Percentiles rank a stretch among this genome's conserved stretches.
These are phyloP conservation scores for Mycena sp. DNA, from an alignment of 1,284 basidiomycete genomes.

Conservation along the genomic window DNA sequence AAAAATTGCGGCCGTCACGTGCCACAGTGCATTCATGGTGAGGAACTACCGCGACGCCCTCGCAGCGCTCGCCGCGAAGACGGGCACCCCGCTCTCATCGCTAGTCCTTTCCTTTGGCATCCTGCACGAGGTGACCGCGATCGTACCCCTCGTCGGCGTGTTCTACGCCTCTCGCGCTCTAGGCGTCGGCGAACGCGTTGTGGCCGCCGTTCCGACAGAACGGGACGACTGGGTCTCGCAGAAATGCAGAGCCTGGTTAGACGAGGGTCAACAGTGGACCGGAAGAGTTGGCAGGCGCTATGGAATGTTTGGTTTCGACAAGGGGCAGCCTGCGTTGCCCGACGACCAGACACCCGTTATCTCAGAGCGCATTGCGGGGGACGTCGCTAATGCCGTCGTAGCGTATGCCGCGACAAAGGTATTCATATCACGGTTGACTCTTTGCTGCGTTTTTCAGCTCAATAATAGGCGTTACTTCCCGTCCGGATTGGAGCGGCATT, in stretches of 20 bases:
- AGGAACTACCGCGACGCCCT: conserved; percentile 62
- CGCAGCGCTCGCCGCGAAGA: conserved; percentile 64
- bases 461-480: conserved; percentile 76
- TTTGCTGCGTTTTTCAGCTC: conserved; percentile 16
- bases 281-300: conserved; percentile 81
- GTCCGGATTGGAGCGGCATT: conserved; percentile 80
- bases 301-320: conserved; percentile 84
- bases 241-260: conserved; percentile 60
- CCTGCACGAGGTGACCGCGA: conserved; percentile 89
- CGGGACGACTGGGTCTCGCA: conserved; percentile 32
- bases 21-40: neutral
- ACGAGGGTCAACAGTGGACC: conserved; percentile 79
- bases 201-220: conserved; percentile 48
- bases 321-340: conserved; percentile 44
- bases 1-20: neutral
- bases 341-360: conserved; percentile 17
- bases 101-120: conserved; percentile 84
- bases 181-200: conserved; percentile 77
- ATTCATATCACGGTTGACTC: neutral
- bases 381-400: conserved; percentile 81
- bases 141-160: conserved; percentile 79
- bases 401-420: conserved; percentile 91
- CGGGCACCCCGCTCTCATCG: conserved; percentile 79
- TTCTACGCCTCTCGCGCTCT: conserved; percentile 79
- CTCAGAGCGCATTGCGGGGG: conserved; percentile 60